Evolutionary conservation across 345 rosid species (phyloP), one percentile per base, ranked within the genome.

Genomic region (Salix suchowensis): DNA sequence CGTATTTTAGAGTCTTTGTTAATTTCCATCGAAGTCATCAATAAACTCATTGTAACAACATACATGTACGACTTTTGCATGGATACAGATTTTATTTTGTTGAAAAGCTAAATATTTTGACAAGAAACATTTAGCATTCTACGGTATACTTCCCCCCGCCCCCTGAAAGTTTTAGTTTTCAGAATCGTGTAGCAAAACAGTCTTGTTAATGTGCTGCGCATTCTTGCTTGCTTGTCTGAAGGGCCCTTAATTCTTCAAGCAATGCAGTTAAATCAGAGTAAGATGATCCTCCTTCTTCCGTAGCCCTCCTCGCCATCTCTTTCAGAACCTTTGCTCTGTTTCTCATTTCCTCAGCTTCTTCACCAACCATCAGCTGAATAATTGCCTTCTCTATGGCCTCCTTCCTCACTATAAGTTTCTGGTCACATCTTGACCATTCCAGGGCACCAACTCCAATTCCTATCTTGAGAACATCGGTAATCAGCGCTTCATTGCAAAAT

Each of bases 271-370:
- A 19, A 70, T 81, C 78, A 36, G 74, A 37, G 74, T 23, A 12
- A 5, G 87, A 88, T 6, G 89, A 85, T 4, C 89, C 88, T 7
- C 83, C 89, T 15, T 76, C 76, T 48, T 81, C 81, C 10, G 79
- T 65, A 44, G 87, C 88, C 24, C 30, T 74, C 73, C 75, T 81
- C 2, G 86, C 89, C 78, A 52, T 65, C n/a, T 42, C 76, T 0
- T 67, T 77, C 2, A 88, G 48, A 18, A 11, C 58, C 50, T 52
- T 71, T 14, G 84, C 87, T 72, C 78, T 84, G 65, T 28, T 80
- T 36, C 87, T 77, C 68, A 76, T 79, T 23, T 79, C 81, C 7
- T 67, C 83, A 3, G 80, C 83, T 52, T 70, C 55, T 1, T 78
- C 82, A 2, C 89, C 88, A 15, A 18, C 67, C 86, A 82, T 84